Evolutionary conservation across 2,329 filamentous ascomycete species (phyloP).

Genomic region (Ophiocordyceps unilateralis): DNA sequence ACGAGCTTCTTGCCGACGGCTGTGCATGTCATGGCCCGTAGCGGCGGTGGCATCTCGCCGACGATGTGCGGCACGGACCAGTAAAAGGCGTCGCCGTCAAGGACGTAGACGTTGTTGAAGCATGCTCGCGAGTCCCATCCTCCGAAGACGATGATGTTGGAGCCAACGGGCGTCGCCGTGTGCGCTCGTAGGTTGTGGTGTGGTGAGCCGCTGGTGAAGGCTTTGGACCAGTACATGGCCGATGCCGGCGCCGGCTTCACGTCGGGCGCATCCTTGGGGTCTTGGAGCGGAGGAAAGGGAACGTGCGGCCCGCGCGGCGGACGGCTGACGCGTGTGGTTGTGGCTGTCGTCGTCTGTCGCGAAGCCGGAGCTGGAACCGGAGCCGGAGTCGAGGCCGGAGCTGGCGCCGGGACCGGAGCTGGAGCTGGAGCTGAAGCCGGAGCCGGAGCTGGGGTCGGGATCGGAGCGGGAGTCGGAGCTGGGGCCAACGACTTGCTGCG

Average conservation of each 20-base stretch:
- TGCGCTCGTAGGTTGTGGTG: constrained; percentile 48
- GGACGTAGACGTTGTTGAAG: constrained; percentile 52
- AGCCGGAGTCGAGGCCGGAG: too few relatives aligned
- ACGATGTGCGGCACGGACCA: constrained; percentile 49
- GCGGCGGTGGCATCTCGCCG: constrained; percentile 45
- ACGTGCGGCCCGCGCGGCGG: constrained; percentile 23
- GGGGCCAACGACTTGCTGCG: too few relatives aligned
- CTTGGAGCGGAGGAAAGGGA: constrained; percentile 38
- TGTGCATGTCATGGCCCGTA: constrained; percentile 56
- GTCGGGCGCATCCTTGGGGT: constrained; percentile 37
- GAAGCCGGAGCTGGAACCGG: too few relatives aligned
- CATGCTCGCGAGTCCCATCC: constrained; percentile 49
- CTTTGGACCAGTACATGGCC: constrained; percentile 57
- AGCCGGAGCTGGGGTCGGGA: too few relatives aligned
- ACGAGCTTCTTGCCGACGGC: constrained; percentile 54
- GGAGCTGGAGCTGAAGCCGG: too few relatives aligned
- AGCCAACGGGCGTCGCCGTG: constrained; percentile 48
- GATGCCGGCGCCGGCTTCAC: constrained; percentile 46
- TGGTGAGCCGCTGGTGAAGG: constrained; percentile 43
- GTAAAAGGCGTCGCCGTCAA: constrained; percentile 54
- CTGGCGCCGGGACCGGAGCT: constrained; percentile 4
- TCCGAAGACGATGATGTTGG: constrained; percentile 51
- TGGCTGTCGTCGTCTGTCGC: constrained; percentile 2
- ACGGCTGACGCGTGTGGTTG: constrained; percentile 6
- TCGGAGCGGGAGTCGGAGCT: too few relatives aligned